Evolutionary conservation across 2,329 filamentous ascomycete species (phyloP).

Genomic region (Hypomyces rosellus): DNA sequence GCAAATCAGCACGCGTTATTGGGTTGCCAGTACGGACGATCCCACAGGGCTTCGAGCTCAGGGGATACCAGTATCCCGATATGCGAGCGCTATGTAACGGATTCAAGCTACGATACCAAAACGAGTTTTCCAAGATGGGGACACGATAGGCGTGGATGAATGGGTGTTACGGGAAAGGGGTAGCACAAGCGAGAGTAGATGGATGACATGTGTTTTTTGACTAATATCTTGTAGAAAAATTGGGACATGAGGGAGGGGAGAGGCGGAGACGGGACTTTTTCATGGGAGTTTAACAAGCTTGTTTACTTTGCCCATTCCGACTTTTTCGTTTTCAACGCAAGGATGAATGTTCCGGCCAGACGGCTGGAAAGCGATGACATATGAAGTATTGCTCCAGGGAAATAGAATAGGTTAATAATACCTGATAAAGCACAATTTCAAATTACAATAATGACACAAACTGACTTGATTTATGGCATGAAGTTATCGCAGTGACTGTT

Average conservation of each 20-base stretch:
- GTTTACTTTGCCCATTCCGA: background rate
- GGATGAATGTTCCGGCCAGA: background rate
- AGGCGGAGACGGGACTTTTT: background rate
- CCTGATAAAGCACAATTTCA: too few species aligned
- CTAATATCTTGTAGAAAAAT: background rate
- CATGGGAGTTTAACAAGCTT: background rate
- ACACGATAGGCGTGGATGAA: background rate
- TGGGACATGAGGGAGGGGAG: background rate
- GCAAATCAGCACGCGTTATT: slow-evolving; percentile 63
- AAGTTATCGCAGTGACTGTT: too few species aligned
- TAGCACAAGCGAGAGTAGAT: background rate
- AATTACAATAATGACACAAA: too few species aligned
- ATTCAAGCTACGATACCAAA: slow-evolving; percentile 77
- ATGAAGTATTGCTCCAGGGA: background rate
- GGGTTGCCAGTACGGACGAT: slow-evolving; percentile 85
- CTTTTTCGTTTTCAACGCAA: background rate
- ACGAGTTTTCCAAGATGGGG: slow-evolving; percentile 58
- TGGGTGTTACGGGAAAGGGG: background rate
- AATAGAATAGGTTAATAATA: background rate
- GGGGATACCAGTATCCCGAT: slow-evolving; percentile 84
- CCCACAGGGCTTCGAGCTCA: slow-evolving; percentile 86
- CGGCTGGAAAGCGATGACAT: background rate
- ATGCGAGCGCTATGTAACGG: slow-evolving; percentile 95
- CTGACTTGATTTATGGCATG: too few species aligned
- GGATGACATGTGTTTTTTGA: background rate